Evolutionary conservation across 2,329 filamentous ascomycete species (phyloP).

Genomic region (Beauveria medogensis): DNA sequence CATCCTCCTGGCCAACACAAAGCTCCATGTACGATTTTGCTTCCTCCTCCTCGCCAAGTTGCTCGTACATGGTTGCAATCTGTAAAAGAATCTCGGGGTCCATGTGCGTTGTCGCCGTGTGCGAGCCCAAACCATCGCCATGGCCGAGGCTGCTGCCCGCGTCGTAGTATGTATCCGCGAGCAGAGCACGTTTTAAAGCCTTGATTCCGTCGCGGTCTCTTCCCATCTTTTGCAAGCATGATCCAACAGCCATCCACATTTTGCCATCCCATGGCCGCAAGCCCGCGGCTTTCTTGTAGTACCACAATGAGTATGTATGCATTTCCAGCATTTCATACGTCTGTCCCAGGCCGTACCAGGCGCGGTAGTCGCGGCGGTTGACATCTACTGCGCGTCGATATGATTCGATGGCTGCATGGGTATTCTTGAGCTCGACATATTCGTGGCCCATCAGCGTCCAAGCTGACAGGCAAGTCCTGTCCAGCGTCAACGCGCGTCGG

Average conservation of each 20-base stretch:
- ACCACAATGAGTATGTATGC: slow-evolving; percentile 95
- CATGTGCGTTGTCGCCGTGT: slow-evolving; percentile 51
- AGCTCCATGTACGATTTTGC: slow-evolving; percentile 94
- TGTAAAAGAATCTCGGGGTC: slow-evolving; percentile 87
- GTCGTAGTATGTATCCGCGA: slow-evolving; percentile 82
- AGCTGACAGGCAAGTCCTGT: slow-evolving; percentile 83
- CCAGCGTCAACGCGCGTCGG: slow-evolving; percentile 80
- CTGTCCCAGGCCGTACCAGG: slow-evolving; percentile 95
- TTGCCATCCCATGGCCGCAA: slow-evolving; percentile 94
- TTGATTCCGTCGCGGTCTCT: slow-evolving; percentile 87
- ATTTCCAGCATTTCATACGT: slow-evolving; percentile 97
- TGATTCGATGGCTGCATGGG: slow-evolving; percentile 92
- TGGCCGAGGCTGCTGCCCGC: slow-evolving; percentile 47
- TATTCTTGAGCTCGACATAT: slow-evolving; percentile 98
- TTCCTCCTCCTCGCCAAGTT: slow-evolving; percentile 67
- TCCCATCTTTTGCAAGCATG: slow-evolving; percentile 83
- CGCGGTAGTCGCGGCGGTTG: slow-evolving; percentile 91
- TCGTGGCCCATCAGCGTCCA: slow-evolving; percentile 99
- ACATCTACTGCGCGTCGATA: slow-evolving; percentile 93
- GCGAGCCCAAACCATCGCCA: slow-evolving; percentile 37
- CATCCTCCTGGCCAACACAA: slow-evolving; percentile 85
- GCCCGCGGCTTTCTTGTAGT: slow-evolving; percentile 91
- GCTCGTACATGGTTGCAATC: slow-evolving; percentile 84
- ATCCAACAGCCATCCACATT: slow-evolving; percentile 96
- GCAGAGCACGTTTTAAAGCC: slow-evolving; percentile 82